Percentiles rank a stretch among this genome's conserved stretches.
phyloP scores from a whole-genome alignment of 2,329 filamentous ascomycete genomes.

The Trichoderma koningii region DNA sequence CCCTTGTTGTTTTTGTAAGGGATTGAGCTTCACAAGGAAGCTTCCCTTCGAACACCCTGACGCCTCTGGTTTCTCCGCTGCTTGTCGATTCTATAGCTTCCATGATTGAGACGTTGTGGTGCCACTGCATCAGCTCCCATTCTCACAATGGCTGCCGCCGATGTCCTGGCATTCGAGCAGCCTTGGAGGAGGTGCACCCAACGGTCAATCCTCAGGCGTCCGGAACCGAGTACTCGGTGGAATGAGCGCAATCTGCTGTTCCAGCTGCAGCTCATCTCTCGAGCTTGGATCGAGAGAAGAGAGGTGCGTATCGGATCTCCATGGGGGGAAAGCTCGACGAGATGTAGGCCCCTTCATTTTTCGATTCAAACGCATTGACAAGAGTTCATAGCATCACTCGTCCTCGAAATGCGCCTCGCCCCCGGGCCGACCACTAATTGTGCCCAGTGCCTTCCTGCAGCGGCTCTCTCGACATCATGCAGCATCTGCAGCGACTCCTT shows the following conservation, averaged over 20 bases:
- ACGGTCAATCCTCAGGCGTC: not conserved
- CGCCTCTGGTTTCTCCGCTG: not conserved
- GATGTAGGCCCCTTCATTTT: conserved; percentile 2
- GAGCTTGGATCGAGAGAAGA: conserved; percentile 38
- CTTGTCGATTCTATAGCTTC: conserved; percentile 13
- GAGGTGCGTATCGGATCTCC: conserved; percentile 29
- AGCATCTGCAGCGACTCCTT: conserved; percentile 32
- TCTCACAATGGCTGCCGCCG: conserved; percentile 26
- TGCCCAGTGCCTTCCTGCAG: conserved; percentile 39
- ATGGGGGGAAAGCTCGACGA: conserved; percentile 1
- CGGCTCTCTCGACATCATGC: conserved; percentile 39
- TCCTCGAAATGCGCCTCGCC: not conserved
- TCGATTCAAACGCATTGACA: conserved; percentile 15
- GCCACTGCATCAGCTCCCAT: conserved; percentile 19
- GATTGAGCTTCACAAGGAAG: not conserved
- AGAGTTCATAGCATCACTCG: conserved; percentile 10
- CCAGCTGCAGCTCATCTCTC: conserved; percentile 40
- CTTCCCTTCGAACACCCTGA: not conserved
- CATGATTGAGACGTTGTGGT: conserved; percentile 23
- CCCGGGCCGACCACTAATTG: conserved; percentile 31
- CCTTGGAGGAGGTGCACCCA: conserved; percentile 15
- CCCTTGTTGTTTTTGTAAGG: conserved; percentile 9
- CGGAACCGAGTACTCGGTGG: conserved; percentile 32
- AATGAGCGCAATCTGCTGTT: conserved; percentile 35
- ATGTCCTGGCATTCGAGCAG: conserved; percentile 15